phyloP scores from a whole-genome alignment of 768 basidiomycete species.

The Podaxis rugospora region DNA sequence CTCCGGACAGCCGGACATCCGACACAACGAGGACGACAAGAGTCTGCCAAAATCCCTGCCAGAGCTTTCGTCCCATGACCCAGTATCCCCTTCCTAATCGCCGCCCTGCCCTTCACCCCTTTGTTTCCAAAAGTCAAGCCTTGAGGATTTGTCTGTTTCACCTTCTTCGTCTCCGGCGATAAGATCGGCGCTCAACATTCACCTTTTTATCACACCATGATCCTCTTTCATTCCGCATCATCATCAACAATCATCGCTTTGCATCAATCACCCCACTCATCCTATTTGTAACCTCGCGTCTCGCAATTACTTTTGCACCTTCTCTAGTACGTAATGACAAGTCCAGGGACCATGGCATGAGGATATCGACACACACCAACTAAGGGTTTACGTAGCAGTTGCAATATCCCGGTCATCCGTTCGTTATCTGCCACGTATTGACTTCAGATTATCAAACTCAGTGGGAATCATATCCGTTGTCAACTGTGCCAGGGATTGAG shows the following conservation, averaged over 20 bases:
- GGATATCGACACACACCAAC: not conserved
- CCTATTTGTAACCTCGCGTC: not conserved
- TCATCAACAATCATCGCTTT: not conserved
- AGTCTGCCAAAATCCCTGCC: not conserved
- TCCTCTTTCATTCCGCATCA: not conserved
- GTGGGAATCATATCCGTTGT: not conserved
- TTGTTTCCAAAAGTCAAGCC: not conserved
- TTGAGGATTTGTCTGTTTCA: not conserved
- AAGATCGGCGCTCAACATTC: constrained; percentile 2
- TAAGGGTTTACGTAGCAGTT: not conserved
- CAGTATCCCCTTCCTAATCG: not conserved
- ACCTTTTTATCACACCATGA: not conserved
- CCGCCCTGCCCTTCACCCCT: not conserved
- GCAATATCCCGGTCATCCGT: not conserved
- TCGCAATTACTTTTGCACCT: not conserved
- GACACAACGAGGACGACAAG: not conserved
- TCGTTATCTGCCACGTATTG: constrained; percentile 8
- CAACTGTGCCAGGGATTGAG: not conserved
- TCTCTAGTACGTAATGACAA: not conserved
- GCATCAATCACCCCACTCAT: not conserved
- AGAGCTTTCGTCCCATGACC: not conserved
- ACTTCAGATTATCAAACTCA: not conserved
- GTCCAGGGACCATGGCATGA: not conserved
- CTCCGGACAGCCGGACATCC: not conserved
- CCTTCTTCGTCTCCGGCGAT: constrained; percentile 3